phyloP scores from a whole-genome alignment of 805 yeast species.

The Teunomyces gatunensis region DNA sequence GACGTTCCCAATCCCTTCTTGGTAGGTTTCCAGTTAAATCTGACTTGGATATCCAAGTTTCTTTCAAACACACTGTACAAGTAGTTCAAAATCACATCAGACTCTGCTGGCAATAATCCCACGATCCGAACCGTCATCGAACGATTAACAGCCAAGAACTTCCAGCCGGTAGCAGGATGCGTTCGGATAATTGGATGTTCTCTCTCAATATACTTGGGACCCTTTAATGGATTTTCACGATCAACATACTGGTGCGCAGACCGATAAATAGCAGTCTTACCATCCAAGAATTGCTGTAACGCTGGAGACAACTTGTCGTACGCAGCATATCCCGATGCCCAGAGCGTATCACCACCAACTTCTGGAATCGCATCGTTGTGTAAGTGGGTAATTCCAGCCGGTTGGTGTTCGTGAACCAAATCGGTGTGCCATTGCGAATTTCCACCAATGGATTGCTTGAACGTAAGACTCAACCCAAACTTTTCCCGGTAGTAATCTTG shows the following conservation, averaged over 20 bases:
- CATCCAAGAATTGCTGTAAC: slow-evolving; percentile 50
- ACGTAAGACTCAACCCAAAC: slow-evolving; percentile 25
- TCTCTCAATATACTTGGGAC: slow-evolving; percentile 26
- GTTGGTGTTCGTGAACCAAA: slow-evolving; percentile 34
- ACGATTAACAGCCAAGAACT: slow-evolving; percentile 27
- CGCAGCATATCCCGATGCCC: slow-evolving; percentile 57
- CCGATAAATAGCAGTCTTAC: slow-evolving; percentile 45
- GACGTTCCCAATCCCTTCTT: slow-evolving; percentile 21
- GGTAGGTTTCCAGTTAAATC: slow-evolving; percentile 18
- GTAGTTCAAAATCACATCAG: slow-evolving; percentile 14
- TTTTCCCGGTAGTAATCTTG: slow-evolving; percentile 25
- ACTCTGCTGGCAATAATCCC: slow-evolving; percentile 28
- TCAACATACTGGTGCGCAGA: slow-evolving; percentile 42
- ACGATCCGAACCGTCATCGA: slow-evolving; percentile 30
- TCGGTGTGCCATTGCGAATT: slow-evolving; percentile 36
- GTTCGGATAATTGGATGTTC: slow-evolving; percentile 32
- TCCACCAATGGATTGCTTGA: slow-evolving; percentile 25
- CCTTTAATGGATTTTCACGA: slow-evolving; percentile 32
- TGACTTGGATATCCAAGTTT: slow-evolving; percentile 18
- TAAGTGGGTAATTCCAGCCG: slow-evolving; percentile 38
- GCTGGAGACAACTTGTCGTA: slow-evolving; percentile 55
- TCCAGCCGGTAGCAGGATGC: slow-evolving; percentile 36
- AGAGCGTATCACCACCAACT: slow-evolving; percentile 57
- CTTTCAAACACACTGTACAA: slow-evolving; percentile 14
- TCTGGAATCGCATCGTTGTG: slow-evolving; percentile 33